Percentiles rank a stretch among this genome's conserved stretches.
These are phyloP conservation scores for Lathyrus aphaca DNA, from an alignment of 306 rosid genomes.

Conservation along the genomic window DNA sequence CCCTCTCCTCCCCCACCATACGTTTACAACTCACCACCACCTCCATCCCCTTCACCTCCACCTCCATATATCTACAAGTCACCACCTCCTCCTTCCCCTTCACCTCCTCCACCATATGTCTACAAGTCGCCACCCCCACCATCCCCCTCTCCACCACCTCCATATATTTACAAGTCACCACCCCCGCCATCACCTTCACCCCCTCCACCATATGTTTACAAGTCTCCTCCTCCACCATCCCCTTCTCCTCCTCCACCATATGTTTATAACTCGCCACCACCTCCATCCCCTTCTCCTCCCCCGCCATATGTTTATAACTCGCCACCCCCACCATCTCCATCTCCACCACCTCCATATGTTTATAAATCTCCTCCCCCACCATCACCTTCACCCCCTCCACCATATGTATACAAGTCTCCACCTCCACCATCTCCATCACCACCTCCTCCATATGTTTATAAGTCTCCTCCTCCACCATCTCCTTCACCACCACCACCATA, in stretches of 20 bases:
- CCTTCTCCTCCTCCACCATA: not conserved
- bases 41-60: not conserved
- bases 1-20: not conserved
- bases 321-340: not conserved
- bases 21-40: not conserved
- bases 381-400: too few species aligned
- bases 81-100: conserved; percentile 21
- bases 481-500: too few species aligned
- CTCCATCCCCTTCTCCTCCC: not conserved
- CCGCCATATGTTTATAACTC: not conserved
- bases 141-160: not conserved
- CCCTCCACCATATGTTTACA: not conserved
- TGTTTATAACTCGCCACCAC: not conserved
- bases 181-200: not conserved
- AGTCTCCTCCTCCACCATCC: not conserved
- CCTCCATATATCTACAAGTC: conserved; percentile 23
- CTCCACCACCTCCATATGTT: too few species aligned
- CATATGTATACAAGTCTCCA: too few species aligned
- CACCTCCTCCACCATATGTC: conserved; percentile 29
- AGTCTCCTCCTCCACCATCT: too few species aligned
- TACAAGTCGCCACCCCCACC: not conserved
- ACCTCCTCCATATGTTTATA: too few species aligned
- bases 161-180: not conserved
- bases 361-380: too few species aligned
- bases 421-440: too few species aligned